Conservation (phyloP, 31 red algal species). For the Bonnemaisonia californica region DNA sequence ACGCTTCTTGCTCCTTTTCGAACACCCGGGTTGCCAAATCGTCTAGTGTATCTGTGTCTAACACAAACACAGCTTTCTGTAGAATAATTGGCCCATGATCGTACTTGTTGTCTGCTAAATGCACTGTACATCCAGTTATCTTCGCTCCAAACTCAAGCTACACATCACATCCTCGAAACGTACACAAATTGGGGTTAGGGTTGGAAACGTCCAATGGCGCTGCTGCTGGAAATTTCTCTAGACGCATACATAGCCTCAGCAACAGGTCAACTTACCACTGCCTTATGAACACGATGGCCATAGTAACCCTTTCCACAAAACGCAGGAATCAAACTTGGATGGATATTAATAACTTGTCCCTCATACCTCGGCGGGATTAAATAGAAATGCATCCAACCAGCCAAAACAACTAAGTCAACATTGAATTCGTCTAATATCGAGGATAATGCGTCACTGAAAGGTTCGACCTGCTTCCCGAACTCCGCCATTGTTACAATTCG, state of each 20-base stretch:
- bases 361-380: constrained; percentile 80
- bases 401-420: constrained; percentile 89
- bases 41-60: constrained; percentile 67
- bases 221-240: too few species aligned
- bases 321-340: constrained; percentile 95
- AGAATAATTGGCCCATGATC: constrained; percentile 99
- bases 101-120: constrained; percentile 98
- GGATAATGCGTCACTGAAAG: constrained; percentile 62
- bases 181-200: too few species aligned
- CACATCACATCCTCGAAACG: too few species aligned
- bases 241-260: too few species aligned
- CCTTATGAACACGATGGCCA: constrained; percentile 88
- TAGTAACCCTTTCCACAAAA: constrained; percentile 99
- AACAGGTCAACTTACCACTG: constrained; percentile 97
- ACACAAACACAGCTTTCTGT: constrained; percentile 86
- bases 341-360: constrained; percentile 95
- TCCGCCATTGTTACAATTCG: constrained; percentile 59
- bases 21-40: constrained; percentile 88
- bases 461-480: constrained; percentile 38
- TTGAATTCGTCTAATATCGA: constrained; percentile 64
- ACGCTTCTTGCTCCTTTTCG: constrained; percentile 82
- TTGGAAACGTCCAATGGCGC: too few species aligned
- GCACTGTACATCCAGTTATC: constrained; percentile 97
- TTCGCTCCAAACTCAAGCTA: constrained; percentile 95
- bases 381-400: constrained; percentile 99